phyloP scores from a whole-genome alignment of 768 basidiomycete species.

The Amanita subjunquillea region DNA sequence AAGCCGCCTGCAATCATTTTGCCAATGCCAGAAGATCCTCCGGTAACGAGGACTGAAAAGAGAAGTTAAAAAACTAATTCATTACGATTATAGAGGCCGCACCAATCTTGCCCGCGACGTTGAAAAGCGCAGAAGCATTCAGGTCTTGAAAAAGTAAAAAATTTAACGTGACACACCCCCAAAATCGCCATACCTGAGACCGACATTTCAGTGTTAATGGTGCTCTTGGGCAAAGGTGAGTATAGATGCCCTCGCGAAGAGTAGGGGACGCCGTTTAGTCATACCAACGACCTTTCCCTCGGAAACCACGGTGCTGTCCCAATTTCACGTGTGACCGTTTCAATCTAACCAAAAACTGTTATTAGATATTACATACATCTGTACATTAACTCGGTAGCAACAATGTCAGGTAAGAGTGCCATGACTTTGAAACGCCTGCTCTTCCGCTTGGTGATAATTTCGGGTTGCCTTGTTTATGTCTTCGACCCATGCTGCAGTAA shows the following conservation, averaged over 20 bases:
- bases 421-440: conserved; percentile 15
- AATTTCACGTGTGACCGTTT: conserved; percentile 8
- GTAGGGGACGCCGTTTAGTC: background rate
- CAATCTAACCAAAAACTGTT: background rate
- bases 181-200: conserved; percentile 10
- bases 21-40: conserved; percentile 78
- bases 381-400: background rate
- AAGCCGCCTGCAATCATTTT: conserved; percentile 78
- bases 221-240: background rate
- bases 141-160: conserved; percentile 31
- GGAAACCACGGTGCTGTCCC: conserved; percentile 11
- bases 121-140: conserved; percentile 43
- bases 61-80: conserved; percentile 1
- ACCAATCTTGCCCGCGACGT: conserved; percentile 65
- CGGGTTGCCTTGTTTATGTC: conserved; percentile 28
- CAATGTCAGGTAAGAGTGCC: background rate
- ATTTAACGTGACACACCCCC: background rate
- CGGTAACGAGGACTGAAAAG: conserved; percentile 61
- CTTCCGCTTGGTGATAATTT: conserved; percentile 36
- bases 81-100: background rate
- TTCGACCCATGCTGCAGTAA: conserved; percentile 23
- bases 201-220: conserved; percentile 8
- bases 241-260: background rate
- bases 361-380: background rate
- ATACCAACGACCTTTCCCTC: conserved; percentile 6